Percentiles rank a stretch among this genome's conserved stretches.
phyloP scores from a whole-genome alignment of 2,329 filamentous ascomycete genomes.

The Fusarium succisae region DNA sequence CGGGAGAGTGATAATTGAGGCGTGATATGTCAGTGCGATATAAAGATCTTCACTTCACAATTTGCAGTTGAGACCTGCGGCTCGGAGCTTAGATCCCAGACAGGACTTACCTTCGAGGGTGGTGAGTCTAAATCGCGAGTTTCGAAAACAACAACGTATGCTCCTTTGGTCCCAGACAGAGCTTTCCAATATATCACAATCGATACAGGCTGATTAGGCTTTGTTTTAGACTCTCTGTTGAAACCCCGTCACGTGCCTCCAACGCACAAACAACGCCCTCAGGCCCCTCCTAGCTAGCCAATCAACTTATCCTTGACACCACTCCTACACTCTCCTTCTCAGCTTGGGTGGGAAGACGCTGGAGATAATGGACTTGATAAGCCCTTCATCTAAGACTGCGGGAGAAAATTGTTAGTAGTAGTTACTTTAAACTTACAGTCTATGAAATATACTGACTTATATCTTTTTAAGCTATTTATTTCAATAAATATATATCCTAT shows the following conservation, averaged over 20 bases:
- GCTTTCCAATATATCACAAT: background rate
- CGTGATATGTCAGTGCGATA: background rate
- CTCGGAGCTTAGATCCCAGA: rapidly evolving
- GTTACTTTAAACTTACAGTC: background rate
- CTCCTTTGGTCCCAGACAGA: background rate
- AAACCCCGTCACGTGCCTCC: too few relatives aligned
- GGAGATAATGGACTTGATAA: rapidly evolving
- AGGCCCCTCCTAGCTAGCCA: too few relatives aligned
- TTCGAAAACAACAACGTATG: rapidly evolving
- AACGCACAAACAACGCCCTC: too few relatives aligned
- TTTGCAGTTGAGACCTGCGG: background rate
- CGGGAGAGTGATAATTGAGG: background rate
- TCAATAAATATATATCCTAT: rapidly evolving
- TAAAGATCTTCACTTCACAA: background rate
- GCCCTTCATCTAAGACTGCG: rapidly evolving
- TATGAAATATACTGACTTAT: rapidly evolving
- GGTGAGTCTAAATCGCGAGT: background rate
- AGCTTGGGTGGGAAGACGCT: background rate
- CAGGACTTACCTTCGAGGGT: rapidly evolving
- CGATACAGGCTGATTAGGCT: background rate
- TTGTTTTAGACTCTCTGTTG: background rate
- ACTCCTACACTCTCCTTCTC: background rate
- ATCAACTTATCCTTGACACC: too few relatives aligned
- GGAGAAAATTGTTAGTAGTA: rapidly evolving
- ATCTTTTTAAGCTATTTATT: background rate